Conservation (phyloP, 345 rosid species). For the Gossypium sturtianum region DNA sequence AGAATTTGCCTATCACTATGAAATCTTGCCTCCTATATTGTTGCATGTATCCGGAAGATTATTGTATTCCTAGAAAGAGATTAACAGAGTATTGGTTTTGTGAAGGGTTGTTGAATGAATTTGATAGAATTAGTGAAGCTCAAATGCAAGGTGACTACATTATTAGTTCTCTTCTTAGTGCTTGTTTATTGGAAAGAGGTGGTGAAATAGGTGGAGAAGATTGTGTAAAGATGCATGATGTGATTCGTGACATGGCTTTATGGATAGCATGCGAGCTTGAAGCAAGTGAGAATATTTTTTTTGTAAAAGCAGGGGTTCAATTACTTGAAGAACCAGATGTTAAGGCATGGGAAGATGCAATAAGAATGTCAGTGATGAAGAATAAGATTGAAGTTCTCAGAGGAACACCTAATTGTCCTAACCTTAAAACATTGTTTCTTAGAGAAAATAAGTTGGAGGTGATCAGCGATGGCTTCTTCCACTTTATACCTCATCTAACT, state of each 20-base stretch:
- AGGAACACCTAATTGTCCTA: not conserved
- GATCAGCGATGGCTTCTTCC: not conserved
- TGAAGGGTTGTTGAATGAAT: not conserved
- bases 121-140: not conserved
- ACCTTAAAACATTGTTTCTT: not conserved
- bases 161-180: not conserved
- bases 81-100: too few species aligned
- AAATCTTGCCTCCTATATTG: too few species aligned
- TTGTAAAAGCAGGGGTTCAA: not conserved
- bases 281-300: not conserved
- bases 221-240: not conserved
- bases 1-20: too few species aligned
- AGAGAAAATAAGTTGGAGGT: not conserved
- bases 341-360: not conserved
- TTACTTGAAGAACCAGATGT: not conserved
- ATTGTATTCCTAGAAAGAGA: too few species aligned
- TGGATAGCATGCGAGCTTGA: not conserved
- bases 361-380: too few species aligned
- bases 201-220: not conserved
- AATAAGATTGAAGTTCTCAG: too few species aligned
- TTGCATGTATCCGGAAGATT: too few species aligned
- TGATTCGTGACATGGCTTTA: not conserved
- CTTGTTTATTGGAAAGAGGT: not conserved
- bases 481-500: not conserved
- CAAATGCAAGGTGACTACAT: not conserved